Conservation (phyloP, 306 rosid species). For the Datisca glomerata region DNA sequence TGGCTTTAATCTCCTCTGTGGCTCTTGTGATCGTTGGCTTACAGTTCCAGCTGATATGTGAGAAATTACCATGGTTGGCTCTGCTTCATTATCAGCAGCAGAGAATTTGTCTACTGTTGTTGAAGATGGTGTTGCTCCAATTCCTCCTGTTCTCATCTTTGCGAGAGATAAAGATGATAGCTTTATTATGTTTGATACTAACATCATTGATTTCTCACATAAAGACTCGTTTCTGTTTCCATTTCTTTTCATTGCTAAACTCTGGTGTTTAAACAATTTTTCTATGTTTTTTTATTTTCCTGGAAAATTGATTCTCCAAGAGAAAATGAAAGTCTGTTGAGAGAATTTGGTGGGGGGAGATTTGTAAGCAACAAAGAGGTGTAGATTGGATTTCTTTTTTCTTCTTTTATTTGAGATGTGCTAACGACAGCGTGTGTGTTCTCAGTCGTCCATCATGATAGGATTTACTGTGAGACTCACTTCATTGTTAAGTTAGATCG, state of each 20-base stretch:
- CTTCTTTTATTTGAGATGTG: no score
- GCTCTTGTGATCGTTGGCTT: conserved; percentile 28
- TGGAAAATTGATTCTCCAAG: not conserved
- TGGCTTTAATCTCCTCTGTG: conserved; percentile 25
- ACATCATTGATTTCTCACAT: conserved; percentile 55
- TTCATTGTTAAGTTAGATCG: not conserved
- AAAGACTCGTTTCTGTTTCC: conserved; percentile 28
- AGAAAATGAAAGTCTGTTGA: not conserved
- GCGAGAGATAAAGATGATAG: conserved; percentile 43
- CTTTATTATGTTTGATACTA: conserved; percentile 52
- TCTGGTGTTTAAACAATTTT: no score
- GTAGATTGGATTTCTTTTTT: no score
- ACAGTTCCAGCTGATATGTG: conserved; percentile 3
- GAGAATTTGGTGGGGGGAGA: not conserved
- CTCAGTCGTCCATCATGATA: not conserved
- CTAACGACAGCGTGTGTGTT: no score
- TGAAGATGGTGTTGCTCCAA: not conserved
- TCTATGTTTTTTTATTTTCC: not conserved
- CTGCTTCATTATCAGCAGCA: not conserved
- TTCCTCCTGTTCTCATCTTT: conserved; percentile 15
- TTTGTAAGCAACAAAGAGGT: no score
- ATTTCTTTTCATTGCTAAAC: conserved; percentile 26
- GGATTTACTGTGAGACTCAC: not conserved
- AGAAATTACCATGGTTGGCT: not conserved
- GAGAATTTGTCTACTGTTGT: not conserved